Conservation (phyloP, 2,329 filamentous ascomycete genomes). For the Fusarium setosum region DNA sequence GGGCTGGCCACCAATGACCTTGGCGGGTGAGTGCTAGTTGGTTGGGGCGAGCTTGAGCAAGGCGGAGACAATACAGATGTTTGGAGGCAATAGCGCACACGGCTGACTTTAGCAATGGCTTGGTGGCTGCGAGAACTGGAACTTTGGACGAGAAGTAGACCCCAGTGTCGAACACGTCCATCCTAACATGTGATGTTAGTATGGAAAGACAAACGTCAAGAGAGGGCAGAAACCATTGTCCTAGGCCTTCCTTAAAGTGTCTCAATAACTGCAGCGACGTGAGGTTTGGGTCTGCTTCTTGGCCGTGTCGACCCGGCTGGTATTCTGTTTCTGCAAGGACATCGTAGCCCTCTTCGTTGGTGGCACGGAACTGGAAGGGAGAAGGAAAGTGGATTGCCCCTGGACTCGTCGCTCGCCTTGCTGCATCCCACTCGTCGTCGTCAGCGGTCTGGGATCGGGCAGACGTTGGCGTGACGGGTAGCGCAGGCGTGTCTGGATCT, state of each 20-base stretch:
- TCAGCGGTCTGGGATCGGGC: no score
- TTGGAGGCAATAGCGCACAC: slow-evolving; percentile 37
- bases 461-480: no score
- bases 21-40: background rate
- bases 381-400: no score
- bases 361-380: background rate
- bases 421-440: no score
- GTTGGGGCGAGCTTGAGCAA: accelerated
- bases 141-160: slow-evolving; percentile 40
- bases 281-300: background rate
- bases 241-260: slow-evolving; percentile 37
- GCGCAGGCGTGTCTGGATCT: no score
- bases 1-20: background rate
- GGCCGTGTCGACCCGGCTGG: background rate
- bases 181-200: slow-evolving; percentile 1
- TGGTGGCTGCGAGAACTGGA: slow-evolving; percentile 34
- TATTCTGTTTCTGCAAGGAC: background rate
- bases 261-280: slow-evolving; percentile 22
- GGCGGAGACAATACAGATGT: slow-evolving; percentile 18
- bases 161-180: slow-evolving; percentile 39
- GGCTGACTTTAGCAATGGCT: slow-evolving; percentile 28
- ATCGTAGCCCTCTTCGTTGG: background rate
- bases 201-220: accelerated
- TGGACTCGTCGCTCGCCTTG: no score
- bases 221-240: slow-evolving; percentile 14